These are phyloP conservation scores for Scheffersomyces segobiensis DNA, from an alignment of 1,139 yeast species.

Conservation along the genomic window DNA sequence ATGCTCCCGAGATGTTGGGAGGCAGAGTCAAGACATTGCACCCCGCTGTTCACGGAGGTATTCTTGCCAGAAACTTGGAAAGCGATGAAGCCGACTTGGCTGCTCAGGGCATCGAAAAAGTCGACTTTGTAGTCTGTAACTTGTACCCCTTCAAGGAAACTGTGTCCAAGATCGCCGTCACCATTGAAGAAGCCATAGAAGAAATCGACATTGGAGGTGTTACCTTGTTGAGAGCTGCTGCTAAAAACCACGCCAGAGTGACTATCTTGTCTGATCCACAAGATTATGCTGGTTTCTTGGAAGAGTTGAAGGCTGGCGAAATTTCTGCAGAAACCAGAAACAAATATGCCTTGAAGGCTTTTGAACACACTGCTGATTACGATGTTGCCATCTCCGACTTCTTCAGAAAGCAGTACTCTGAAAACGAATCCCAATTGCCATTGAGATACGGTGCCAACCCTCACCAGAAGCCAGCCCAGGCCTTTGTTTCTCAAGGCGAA, in stretches of 20 bases:
- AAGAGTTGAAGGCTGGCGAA: conserved; percentile 74
- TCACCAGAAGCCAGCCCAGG: conserved; percentile 99
- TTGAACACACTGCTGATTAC: conserved; percentile 97
- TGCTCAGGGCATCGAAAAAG: conserved; percentile 89
- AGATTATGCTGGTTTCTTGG: conserved; percentile 84
- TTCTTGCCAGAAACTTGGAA: conserved; percentile 88
- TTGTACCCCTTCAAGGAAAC: conserved; percentile 98
- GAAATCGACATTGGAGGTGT: conserved; percentile 99
- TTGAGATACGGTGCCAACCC: conserved; percentile 98
- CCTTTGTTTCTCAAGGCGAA: conserved; percentile 80
- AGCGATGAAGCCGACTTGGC: conserved; percentile 85
- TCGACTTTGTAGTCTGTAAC: conserved; percentile 95
- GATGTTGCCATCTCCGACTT: conserved; percentile 95
- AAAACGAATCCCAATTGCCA: conserved; percentile 84
- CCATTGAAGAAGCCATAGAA: conserved; percentile 96
- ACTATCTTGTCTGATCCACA: conserved; percentile 91
- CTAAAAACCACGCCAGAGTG: conserved; percentile 95
- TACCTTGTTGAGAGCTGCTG: conserved; percentile 95
- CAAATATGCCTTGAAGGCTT: conserved; percentile 89
- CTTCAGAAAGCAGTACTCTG: conserved; percentile 95
- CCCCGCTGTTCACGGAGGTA: conserved; percentile 99
- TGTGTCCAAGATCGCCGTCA: conserved; percentile 90
- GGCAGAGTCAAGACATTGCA: conserved; percentile 98
- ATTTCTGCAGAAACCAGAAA: conserved; percentile 75
- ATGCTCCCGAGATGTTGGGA: conserved; percentile 98